Evolutionary conservation across 2,329 filamentous ascomycete genomes (phyloP).

Genomic region (Hypomyces perniciosus): DNA sequence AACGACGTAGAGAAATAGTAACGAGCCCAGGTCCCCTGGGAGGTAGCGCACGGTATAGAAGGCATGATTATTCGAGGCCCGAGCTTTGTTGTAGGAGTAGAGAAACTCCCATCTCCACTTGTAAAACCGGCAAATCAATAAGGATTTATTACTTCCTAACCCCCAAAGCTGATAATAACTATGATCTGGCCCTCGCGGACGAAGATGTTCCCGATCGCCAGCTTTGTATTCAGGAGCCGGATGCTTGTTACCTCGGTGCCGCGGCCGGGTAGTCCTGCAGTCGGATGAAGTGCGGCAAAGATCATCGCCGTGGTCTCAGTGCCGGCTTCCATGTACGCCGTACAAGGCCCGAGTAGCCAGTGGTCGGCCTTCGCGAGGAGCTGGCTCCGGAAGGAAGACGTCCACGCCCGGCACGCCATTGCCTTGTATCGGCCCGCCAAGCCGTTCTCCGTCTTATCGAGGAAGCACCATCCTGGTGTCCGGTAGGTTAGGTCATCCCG

Average conservation of each 20-base stretch:
- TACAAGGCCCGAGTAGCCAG: background rate
- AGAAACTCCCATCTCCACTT: too few species aligned
- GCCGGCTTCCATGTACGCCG: slow-evolving; percentile 4
- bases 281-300: slow-evolving; percentile 1
- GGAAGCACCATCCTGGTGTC: slow-evolving; percentile 1
- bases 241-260: background rate
- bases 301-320: background rate
- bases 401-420: background rate
- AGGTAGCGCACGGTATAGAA: slow-evolving; percentile 4
- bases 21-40: background rate
- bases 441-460: slow-evolving; percentile 4
- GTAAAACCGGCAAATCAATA: too few species aligned
- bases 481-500: slow-evolving; percentile 4
- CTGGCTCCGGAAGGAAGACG: slow-evolving; percentile 2
- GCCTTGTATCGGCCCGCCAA: slow-evolving; percentile 1
- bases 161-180: background rate
- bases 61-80: slow-evolving; percentile 2
- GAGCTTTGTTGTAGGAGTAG: background rate
- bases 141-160: too few species aligned
- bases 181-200: background rate
- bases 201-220: slow-evolving; percentile 3
- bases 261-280: background rate
- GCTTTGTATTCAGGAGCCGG: background rate
- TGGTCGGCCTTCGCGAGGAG: background rate
- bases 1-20: background rate